Evolutionary conservation across 805 yeast genomes (phyloP).

Genomic region (Hanseniaspora mollemarum): DNA sequence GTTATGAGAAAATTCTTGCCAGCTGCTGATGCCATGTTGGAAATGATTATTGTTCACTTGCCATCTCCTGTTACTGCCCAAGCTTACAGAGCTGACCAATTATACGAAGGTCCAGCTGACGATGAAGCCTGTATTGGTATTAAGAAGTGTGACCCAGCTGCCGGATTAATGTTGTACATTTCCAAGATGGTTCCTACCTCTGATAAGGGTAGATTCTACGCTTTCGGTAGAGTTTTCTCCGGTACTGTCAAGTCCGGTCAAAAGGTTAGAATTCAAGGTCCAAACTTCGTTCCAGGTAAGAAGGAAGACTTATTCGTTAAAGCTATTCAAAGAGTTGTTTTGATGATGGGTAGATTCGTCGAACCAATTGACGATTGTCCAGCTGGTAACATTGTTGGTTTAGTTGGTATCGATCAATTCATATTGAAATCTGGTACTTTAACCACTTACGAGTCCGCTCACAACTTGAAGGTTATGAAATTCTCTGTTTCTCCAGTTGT

Average conservation of each 20-base stretch:
- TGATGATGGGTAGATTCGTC: slow-evolving; percentile 98
- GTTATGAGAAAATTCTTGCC: slow-evolving; percentile 99
- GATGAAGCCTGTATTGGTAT: slow-evolving; percentile 85
- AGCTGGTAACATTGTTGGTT: slow-evolving; percentile 99
- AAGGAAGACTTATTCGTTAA: slow-evolving; percentile 94
- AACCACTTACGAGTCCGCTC: slow-evolving; percentile 91
- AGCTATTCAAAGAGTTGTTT: slow-evolving; percentile 97
- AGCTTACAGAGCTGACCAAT: slow-evolving; percentile 96
- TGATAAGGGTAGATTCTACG: slow-evolving; percentile 99
- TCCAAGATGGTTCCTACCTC: slow-evolving; percentile 99
- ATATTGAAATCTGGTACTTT: slow-evolving; percentile 98
- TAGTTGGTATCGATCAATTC: slow-evolving; percentile 99
- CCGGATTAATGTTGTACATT: slow-evolving; percentile 97
- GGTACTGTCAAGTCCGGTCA: slow-evolving; percentile 99
- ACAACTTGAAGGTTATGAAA: slow-evolving; percentile 99
- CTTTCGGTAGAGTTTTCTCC: slow-evolving; percentile 99
- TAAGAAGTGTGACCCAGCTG: slow-evolving; percentile 96
- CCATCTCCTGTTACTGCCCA: slow-evolving; percentile 99
- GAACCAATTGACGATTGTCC: slow-evolving; percentile 99
- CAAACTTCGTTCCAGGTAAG: slow-evolving; percentile 97
- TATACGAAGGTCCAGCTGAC: slow-evolving; percentile 97
- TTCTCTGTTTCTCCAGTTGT: slow-evolving; percentile 99
- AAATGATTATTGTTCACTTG: slow-evolving; percentile 95
- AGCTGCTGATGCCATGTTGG: slow-evolving; percentile 98
- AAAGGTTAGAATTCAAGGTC: slow-evolving; percentile 99